Conservation (phyloP, 768 basidiomycete species). For the Agrocybe chaxingu region DNA sequence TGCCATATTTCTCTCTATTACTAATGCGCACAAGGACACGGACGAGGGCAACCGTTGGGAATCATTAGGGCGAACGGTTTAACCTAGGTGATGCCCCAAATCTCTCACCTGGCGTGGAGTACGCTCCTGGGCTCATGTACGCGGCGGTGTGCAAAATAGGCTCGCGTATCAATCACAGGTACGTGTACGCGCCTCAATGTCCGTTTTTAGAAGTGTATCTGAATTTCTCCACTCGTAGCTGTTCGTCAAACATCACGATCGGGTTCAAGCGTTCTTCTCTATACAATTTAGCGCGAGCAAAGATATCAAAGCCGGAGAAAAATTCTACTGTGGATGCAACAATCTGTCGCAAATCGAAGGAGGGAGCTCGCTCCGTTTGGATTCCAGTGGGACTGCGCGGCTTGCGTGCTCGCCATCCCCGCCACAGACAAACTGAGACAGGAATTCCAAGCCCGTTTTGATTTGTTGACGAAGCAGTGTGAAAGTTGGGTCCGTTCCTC, state of each 20-base stretch:
- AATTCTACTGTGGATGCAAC: constrained; percentile 24
- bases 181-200: neutral
- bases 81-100: too few relatives aligned
- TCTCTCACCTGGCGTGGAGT: neutral
- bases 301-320: constrained; percentile 22
- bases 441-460: too few relatives aligned
- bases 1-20: too few relatives aligned
- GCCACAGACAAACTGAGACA: too few relatives aligned
- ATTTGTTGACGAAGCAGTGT: too few relatives aligned
- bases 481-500: too few relatives aligned
- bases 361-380: constrained; percentile 1
- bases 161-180: constrained; percentile 36
- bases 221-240: constrained; percentile 12
- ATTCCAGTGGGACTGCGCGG: too few relatives aligned
- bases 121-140: neutral
- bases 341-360: constrained; percentile 17
- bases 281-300: constrained; percentile 24
- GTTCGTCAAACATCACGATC: constrained; percentile 22
- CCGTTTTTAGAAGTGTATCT: neutral
- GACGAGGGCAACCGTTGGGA: too few relatives aligned
- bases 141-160: constrained; percentile 1
- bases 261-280: constrained; percentile 28
- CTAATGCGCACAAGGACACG: too few relatives aligned
- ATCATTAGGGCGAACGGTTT: too few relatives aligned
- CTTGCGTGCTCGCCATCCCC: too few relatives aligned